Base-by-base conservation (phyloP, 306 rosid genomes). In the Rosa lucieae region DNA sequence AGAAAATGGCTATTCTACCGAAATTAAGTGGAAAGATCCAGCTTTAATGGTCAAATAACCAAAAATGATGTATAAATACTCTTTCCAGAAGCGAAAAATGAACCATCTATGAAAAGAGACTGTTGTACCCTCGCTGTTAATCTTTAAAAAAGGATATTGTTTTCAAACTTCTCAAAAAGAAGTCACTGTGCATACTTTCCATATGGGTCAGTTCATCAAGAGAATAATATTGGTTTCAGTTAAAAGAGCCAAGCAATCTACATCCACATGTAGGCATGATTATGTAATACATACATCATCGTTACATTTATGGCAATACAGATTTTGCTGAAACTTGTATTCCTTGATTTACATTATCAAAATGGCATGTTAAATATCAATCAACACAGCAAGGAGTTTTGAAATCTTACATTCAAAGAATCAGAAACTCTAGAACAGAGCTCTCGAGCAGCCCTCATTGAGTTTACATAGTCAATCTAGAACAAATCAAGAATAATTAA, bases 381-480 rank as follows among this genome's bases (percentile, higher is more conserved):
- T 42, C 47, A 20, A 35, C 12, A n/a, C 47, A 40, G 70, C 69
- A 65, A 23, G 72, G 66, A 73, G 70, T 55, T 63, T 17, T 70
- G 58, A 52, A 78, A 73, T 32, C 66, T 72, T 84, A 95, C 99
- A 97, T 93, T 91, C 77, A 93, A 88, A 78, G 97, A 93, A 88
- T 91, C 90, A 69, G 98, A 95, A 89, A 95, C 75, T 85, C 87
- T 92, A 77, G 97, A 84, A 82, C 94, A 88, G 85, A 95, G 93
- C 80, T 93, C 97, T 81, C 92, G 94, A 79, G 96, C 97, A 80
- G 99, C 98, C 88, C 96, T 91, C 96, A 95, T 81, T 53, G 99
- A 92, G 85, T 93, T 93, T 65, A 95, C 90, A 74, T 75, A 93
- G 90, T 95, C 99, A 79, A 56, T 68, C 99, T 95, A 66, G 77